Evolutionary conservation across 768 basidiomycete species (phyloP), one percentile per base, ranked within the genome.

Genomic region (Leccinum disarticulatum): DNA sequence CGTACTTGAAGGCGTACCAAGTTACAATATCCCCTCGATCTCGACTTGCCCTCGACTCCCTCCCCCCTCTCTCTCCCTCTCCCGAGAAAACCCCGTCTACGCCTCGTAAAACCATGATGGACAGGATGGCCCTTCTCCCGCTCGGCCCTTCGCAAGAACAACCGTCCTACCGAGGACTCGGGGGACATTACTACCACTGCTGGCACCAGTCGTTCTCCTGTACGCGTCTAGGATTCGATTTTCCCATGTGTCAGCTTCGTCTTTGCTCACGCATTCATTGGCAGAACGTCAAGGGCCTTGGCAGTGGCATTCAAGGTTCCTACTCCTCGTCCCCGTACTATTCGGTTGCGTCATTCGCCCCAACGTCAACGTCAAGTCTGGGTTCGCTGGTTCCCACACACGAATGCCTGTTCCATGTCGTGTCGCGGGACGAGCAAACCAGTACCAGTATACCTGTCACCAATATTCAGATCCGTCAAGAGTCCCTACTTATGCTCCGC

Each of bases 101-200:
- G n/a, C 64, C 73, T 15, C 71, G 70, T n/a, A 74, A 63, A 51
- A 64, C 67, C 60, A n/a, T 43, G 41, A 43, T n/a, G 41, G 41
- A 66, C 71, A 22, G 36, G 57, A 6, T 73, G 72, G 72, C 71
- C 73, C 8, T 73, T 73, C 51, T 62, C 72, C 0, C 71, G 68
- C 19, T 64, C 62, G 41, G n/a, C 41, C 9, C 71, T 69, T 4
- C 61, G 60, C 6, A 71, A 60, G 62, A 55, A 52, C 10, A n/a
- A n/a, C 52, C 71, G 59, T 33, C 41, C 52, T 6, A n/a, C 31
- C 11, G 47, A 55, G 35, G 61, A 66, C 9, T 43, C 41, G n/a
- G 57, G 63, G 48, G 38, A 43, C 15, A 47, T 35, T 25, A 38
- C 31, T 28, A 43, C 51, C 38, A 17, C 38, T 41, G 17, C 4